Base-by-base conservation (phyloP, 345 rosid genomes). In the Salix koriyanagi region DNA sequence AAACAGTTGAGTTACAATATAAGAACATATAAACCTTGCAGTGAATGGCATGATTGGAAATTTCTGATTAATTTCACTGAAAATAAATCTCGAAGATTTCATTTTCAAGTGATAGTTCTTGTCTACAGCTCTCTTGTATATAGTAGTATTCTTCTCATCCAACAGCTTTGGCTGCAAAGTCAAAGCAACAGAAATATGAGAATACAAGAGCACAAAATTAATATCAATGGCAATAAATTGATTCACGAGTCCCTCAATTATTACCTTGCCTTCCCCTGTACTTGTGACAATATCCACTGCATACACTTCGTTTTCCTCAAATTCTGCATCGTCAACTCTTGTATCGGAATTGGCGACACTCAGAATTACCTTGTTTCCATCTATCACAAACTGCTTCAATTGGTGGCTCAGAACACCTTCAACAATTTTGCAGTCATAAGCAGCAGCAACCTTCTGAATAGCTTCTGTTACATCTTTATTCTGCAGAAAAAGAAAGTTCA, bases 251-350 rank as follows among this genome's bases (percentile, higher is more conserved):
- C 5, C 8, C 13, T 10, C 13, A n/a, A n/a, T 58, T n/a, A 58
- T 82, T 87, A 96, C 99, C 99, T 96, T 96, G 78, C 99, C 99
- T 21, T 96, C 99, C 69, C 98, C 99, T 0, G 99, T 88, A 82
- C 97, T 94, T 36, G 94, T 86, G 23, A 94, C 94, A 39, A 96
- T 96, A 80, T 96, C 99, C 26, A 96, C 77, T 1, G 92, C 87
- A 74, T 94, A 96, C 39, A 96, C 97, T 88, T 96, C 99, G 32
- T 96, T 96, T 85, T 96, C 99, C 87, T 89, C 91, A 79, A 96
- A 96, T 82, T 91, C 99, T 21, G 87, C 91, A 73, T 96, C 99
- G 65, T 96, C 99, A 69, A 94, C 98, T 84, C 88, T 88, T 44
- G 98, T 87, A 4, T 96, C 99, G 4, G 99, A 92, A 81, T 76